Conservation (phyloP, 2,329 filamentous ascomycete species). For the Penicillium sp. region DNA sequence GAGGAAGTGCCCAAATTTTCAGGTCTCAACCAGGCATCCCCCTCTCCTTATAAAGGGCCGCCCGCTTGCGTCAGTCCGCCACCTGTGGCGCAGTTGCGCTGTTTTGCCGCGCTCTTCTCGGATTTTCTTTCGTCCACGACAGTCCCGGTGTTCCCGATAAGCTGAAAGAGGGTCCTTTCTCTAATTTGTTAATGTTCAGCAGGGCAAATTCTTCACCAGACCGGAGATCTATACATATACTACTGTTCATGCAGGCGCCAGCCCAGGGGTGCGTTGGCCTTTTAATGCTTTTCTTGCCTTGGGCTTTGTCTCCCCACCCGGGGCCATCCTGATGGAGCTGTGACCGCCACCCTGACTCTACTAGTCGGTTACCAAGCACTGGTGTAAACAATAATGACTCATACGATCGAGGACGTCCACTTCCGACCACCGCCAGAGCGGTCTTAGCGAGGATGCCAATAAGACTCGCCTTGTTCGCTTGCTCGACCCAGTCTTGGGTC, state of each 20-base stretch:
- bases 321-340: background rate
- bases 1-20: slow-evolving; percentile 8
- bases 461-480: background rate
- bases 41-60: slow-evolving; percentile 11
- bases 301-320: background rate
- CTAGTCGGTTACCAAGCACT: background rate
- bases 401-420: background rate
- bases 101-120: slow-evolving; percentile 11
- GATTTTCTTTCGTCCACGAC: slow-evolving; percentile 3
- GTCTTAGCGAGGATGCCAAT: background rate
- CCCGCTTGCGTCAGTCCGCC: slow-evolving; percentile 14
- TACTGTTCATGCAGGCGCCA: slow-evolving; percentile 13
- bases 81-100: slow-evolving; percentile 21
- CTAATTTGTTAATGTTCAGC: slow-evolving; percentile 1
- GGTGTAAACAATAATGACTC: background rate
- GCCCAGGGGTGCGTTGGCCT: slow-evolving; percentile 5
- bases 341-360: slow-evolving; percentile 3
- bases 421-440: background rate
- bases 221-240: slow-evolving; percentile 13
- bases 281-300: slow-evolving; percentile 7
- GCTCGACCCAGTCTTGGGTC: slow-evolving; percentile 2
- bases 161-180: slow-evolving; percentile 4
- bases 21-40: slow-evolving; percentile 12
- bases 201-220: slow-evolving; percentile 8
- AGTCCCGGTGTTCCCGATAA: slow-evolving; percentile 15